phyloP scores from a whole-genome alignment of 441 rosid species.

The Adansonia rubrostipa region DNA sequence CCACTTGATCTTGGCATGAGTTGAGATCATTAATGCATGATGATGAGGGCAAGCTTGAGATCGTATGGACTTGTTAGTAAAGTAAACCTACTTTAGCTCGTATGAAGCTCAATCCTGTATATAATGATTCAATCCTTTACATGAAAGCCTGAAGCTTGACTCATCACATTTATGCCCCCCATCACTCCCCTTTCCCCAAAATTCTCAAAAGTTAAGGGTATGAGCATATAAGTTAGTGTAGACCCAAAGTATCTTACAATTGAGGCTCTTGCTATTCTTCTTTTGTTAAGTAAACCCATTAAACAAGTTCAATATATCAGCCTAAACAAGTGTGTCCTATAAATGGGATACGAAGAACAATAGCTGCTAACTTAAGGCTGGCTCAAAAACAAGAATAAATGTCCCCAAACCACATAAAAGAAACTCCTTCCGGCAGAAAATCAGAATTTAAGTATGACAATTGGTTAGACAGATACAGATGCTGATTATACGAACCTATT shows the following conservation, averaged over 20 bases:
- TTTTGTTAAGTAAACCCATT: background rate
- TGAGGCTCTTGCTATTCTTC: constrained; percentile 8
- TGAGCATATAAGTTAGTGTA: background rate
- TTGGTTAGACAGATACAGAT: background rate
- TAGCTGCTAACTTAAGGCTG: background rate
- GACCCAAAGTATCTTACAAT: too few relatives aligned
- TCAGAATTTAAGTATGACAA: background rate
- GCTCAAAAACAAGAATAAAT: background rate
- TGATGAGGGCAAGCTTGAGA: background rate
- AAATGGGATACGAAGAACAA: background rate
- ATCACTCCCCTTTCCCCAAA: background rate
- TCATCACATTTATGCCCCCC: background rate
- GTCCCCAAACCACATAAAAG: background rate
- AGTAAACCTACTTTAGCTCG: background rate
- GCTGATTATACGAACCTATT: background rate
- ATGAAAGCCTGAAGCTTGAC: background rate
- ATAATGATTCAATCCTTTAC: background rate
- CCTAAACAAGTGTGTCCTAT: background rate
- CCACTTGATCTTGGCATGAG: constrained; percentile 4
- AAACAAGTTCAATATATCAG: constrained; percentile 1
- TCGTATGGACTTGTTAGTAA: background rate
- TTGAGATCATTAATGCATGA: background rate
- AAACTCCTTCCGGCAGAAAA: background rate
- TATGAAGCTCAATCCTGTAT: background rate
- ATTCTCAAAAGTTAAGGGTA: background rate